These are phyloP conservation scores for Claviceps sp. DNA, from an alignment of 2,329 filamentous ascomycete species.

Conservation along the genomic window DNA sequence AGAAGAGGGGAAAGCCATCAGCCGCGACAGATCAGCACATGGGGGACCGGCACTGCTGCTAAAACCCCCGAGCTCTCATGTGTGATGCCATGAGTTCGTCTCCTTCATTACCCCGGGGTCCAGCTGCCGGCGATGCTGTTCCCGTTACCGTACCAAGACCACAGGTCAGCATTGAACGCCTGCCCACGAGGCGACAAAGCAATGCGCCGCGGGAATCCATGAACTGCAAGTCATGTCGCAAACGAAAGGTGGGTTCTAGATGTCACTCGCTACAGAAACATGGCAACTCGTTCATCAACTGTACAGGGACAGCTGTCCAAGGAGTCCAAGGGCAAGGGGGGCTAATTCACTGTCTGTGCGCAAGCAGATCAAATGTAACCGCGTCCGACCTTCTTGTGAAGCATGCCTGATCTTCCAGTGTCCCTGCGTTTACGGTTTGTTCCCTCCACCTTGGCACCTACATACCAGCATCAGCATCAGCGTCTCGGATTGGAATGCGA, in stretches of 20 bases:
- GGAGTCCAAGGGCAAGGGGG: background rate
- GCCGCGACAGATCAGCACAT: background rate
- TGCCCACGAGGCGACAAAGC: constrained; percentile 56
- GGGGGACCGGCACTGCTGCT: background rate
- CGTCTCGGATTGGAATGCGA: no score
- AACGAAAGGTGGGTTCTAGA: constrained; percentile 57
- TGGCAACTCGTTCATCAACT: no score
- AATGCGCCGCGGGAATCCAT: constrained; percentile 77
- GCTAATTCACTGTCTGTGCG: background rate
- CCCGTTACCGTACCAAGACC: constrained; percentile 53
- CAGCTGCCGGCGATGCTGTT: constrained; percentile 13
- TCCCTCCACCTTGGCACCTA: background rate
- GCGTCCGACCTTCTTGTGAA: constrained; percentile 71
- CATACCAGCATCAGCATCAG: no score
- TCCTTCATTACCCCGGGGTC: background rate
- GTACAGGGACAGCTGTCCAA: background rate
- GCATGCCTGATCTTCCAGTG: constrained; percentile 84
- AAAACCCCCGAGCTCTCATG: background rate
- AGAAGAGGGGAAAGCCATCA: background rate
- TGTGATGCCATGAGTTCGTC: constrained; percentile 18
- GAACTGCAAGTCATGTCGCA: constrained; percentile 92
- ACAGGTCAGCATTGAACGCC: constrained; percentile 68
- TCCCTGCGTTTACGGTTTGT: constrained; percentile 72
- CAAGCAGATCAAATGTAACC: constrained; percentile 78
- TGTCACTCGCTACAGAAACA: background rate